phyloP scores from a whole-genome alignment of 305 asterid species.

The Galium porrigens region DNA sequence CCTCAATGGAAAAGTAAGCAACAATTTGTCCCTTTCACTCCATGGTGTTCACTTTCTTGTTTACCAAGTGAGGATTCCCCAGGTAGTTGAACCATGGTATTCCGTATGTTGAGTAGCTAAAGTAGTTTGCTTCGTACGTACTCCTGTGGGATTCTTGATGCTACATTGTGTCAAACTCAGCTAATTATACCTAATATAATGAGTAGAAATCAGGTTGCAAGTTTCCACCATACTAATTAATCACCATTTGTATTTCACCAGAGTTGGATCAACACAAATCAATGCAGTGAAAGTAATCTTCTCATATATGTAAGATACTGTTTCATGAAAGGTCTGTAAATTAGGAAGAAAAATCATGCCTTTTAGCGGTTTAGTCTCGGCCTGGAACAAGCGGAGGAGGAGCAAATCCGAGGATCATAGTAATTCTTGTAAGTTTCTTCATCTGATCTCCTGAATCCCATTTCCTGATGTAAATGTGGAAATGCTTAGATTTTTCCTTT shows the following conservation, averaged over 20 bases:
- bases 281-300: constrained; percentile 5
- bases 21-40: constrained; percentile 16
- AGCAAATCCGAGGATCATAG: constrained; percentile 83
- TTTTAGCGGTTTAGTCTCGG: constrained; percentile 73
- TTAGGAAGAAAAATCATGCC: constrained; percentile 38
- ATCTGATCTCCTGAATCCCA: constrained; percentile 3
- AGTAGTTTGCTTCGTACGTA: constrained; percentile 56
- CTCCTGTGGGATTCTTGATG: constrained; percentile 45
- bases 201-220: neutral
- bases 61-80: constrained; percentile 45
- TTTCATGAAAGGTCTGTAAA: constrained; percentile 4
- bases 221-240: constrained; percentile 2
- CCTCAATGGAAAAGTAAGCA: constrained; percentile 34
- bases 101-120: constrained; percentile 20
- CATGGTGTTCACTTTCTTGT: constrained; percentile 27
- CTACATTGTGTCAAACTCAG: constrained; percentile 22
- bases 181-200: constrained; percentile 15
- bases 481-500: neutral
- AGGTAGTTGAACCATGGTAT: constrained; percentile 36
- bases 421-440: constrained; percentile 43
- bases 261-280: neutral
- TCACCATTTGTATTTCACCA: constrained; percentile 3
- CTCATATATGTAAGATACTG: neutral
- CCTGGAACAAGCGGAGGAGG: constrained; percentile 72
- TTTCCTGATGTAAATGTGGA: neutral